phyloP scores from a whole-genome alignment of 495 filamentous ascomycete genomes.

The Hamigera avellanea region DNA sequence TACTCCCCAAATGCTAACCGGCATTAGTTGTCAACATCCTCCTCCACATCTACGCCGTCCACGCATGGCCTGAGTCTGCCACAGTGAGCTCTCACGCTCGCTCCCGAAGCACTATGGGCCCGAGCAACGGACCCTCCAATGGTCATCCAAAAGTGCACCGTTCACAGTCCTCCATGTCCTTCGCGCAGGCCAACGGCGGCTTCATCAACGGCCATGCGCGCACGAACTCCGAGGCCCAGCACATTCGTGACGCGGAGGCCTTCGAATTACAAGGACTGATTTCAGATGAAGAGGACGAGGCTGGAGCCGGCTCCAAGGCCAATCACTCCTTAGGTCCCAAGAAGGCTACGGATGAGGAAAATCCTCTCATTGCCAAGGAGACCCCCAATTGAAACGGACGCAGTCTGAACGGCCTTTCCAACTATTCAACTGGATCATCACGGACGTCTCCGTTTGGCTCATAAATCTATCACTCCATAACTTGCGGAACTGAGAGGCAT shows the following conservation, averaged over 20 bases:
- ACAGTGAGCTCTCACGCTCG: conserved; percentile 13
- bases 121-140: conserved; percentile 2
- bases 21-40: conserved; percentile 62
- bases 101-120: background rate
- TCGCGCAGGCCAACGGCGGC: conserved; percentile 1
- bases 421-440: no score
- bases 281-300: conserved; percentile 55
- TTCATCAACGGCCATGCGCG: conserved; percentile 45
- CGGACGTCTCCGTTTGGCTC: no score
- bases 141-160: conserved; percentile 2
- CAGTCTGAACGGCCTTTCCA: no score
- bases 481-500: no score
- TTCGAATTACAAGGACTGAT: conserved; percentile 89
- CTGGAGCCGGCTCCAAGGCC: conserved; percentile 5
- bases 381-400: no score
- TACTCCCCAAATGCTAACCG: background rate
- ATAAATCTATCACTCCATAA: no score
- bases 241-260: conserved; percentile 64
- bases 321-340: conserved; percentile 12
- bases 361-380: conserved; percentile 15
- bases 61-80: conserved; percentile 38
- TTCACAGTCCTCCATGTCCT: conserved; percentile 1
- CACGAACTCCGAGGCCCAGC: conserved; percentile 37
- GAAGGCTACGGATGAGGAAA: conserved; percentile 27
- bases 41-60: conserved; percentile 66